Base-by-base conservation (phyloP, 2,329 filamentous ascomycete species). In the Nigrospora osmanthi region DNA sequence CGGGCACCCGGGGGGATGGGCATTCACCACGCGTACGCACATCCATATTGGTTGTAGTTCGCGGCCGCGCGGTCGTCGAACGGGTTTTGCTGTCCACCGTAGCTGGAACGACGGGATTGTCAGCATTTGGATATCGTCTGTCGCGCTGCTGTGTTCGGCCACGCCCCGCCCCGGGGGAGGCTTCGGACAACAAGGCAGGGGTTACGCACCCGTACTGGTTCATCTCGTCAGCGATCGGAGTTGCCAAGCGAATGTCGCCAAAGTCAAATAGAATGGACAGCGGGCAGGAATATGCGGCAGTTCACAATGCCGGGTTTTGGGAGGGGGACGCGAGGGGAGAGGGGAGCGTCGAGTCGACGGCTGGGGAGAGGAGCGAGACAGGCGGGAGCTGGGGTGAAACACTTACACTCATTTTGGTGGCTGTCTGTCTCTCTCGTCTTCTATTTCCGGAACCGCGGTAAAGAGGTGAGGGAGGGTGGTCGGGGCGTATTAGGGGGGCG, bases 141-240 rank as follows among this genome's bases (percentile, higher is more conserved):
- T n/a, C n/a, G n/a, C n/a, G 23, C 23, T 7, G 23, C 40, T 23
- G 33, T 40, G 43, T 40, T 13, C 17, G n/a, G n/a, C n/a, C n/a
- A n/a, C 19, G 28, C 16, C 31, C 42, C 32, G 44, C 43, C 43
- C 35, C 43, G 35, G 41, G 45, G 43, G 19, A 47, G 44, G 31
- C 23, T 28, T 28, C 9, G 5, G 23, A 6, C 23, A 28, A 10
- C 9, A 16, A 15, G 37, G 19, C 46, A 46, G 50, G 47, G 49
- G 50, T 40, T 52, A 73, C 72, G 66, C 64, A 78, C 75, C 74
- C 72, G 73, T 78, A 78, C 75, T 78, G 66, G 49, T 58, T 54
- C 64, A 71, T 68, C 4, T 43, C 62, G 62, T 70, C 56, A 69
- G 67, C 56, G 48, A 47, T 40, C 50, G 42, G 38, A 17, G 35